Conservation (phyloP, 192 early-diverging fungal species). For the Coemansia sp. region DNA sequence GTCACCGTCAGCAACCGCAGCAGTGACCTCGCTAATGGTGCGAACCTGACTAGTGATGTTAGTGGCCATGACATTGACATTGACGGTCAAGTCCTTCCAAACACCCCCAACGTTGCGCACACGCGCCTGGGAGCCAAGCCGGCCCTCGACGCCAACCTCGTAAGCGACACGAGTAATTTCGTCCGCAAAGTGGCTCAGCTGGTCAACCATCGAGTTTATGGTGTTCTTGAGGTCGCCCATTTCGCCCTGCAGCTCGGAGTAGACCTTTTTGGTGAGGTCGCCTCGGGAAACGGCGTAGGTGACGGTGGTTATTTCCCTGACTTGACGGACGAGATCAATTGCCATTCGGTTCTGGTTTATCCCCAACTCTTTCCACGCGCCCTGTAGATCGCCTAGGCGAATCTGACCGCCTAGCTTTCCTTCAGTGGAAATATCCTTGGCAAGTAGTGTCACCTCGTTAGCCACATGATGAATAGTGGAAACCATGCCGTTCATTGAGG, state of each 20-base stretch:
- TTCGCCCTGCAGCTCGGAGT: conserved; percentile 51
- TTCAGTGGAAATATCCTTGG: conserved; percentile 50
- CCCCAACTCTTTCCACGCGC: conserved; percentile 67
- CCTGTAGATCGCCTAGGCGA: conserved; percentile 51
- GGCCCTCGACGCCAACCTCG: conserved; percentile 65
- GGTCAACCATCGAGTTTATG: conserved; percentile 59
- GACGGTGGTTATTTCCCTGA: conserved; percentile 67
- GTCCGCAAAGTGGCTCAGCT: conserved; percentile 55
- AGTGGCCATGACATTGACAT: conserved; percentile 59
- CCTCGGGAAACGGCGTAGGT: conserved; percentile 61
- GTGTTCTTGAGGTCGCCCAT: conserved; percentile 56
- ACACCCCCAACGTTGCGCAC: conserved; percentile 48
- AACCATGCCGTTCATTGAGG: conserved; percentile 66
- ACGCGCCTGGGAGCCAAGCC: conserved; percentile 61
- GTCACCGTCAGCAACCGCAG: conserved; percentile 58
- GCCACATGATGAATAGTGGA: conserved; percentile 56
- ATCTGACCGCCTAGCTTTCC: conserved; percentile 13
- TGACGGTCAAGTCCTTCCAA: conserved; percentile 59
- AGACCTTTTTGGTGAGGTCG: conserved; percentile 55
- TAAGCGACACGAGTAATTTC: conserved; percentile 65
- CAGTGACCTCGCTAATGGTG: conserved; percentile 54
- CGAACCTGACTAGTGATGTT: conserved; percentile 58
- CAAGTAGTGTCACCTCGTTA: conserved; percentile 57
- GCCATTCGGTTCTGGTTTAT: conserved; percentile 72
- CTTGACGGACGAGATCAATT: conserved; percentile 63